Evolutionary conservation across 2,329 filamentous ascomycete genomes (phyloP).

Genomic region (Aspergillus transmontanensis): DNA sequence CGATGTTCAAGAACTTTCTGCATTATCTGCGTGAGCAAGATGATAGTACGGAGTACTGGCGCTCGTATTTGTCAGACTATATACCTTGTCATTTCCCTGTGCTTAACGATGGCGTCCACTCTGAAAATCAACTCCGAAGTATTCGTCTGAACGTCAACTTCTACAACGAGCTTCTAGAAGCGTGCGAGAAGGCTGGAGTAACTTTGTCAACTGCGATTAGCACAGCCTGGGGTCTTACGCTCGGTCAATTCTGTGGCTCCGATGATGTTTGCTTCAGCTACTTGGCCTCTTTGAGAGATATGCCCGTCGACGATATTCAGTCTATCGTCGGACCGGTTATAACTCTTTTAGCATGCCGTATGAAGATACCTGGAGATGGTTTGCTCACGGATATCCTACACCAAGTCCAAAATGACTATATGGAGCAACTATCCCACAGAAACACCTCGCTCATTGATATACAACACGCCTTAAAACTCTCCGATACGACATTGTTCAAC

Average conservation of each 20-base stretch:
- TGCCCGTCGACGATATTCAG: slow-evolving; percentile 42
- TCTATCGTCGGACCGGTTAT: slow-evolving; percentile 51
- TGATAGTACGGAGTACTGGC: slow-evolving; percentile 40
- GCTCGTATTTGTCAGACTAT: slow-evolving; percentile 35
- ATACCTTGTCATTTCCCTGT: slow-evolving; percentile 41
- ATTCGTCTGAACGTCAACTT: slow-evolving; percentile 33
- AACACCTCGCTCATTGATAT: slow-evolving; percentile 51
- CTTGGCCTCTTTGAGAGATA: slow-evolving; percentile 45
- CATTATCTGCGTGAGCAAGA: slow-evolving; percentile 30
- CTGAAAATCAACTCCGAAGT: slow-evolving; percentile 31
- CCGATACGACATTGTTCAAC: slow-evolving; percentile 48
- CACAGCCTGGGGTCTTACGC: slow-evolving; percentile 68
- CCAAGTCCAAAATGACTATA: slow-evolving; percentile 50
- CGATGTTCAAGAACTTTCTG: slow-evolving; percentile 40
- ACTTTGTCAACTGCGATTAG: slow-evolving; percentile 63
- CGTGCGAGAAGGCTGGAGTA: slow-evolving; percentile 48
- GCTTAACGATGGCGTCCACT: slow-evolving; percentile 32
- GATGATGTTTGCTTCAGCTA: slow-evolving; percentile 64
- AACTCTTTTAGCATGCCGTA: slow-evolving; percentile 50
- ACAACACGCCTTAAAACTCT: slow-evolving; percentile 46
- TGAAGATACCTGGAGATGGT: slow-evolving; percentile 36
- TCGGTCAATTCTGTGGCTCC: slow-evolving; percentile 66
- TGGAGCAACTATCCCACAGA: slow-evolving; percentile 48
- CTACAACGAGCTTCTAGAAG: slow-evolving; percentile 34
- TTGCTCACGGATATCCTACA: slow-evolving; percentile 42